A percentile compares a stretch with the other conserved stretches of the same genome.
Evolutionary conservation across 306 rosid species (phyloP).

Genomic region (Cucumis melo): DNA sequence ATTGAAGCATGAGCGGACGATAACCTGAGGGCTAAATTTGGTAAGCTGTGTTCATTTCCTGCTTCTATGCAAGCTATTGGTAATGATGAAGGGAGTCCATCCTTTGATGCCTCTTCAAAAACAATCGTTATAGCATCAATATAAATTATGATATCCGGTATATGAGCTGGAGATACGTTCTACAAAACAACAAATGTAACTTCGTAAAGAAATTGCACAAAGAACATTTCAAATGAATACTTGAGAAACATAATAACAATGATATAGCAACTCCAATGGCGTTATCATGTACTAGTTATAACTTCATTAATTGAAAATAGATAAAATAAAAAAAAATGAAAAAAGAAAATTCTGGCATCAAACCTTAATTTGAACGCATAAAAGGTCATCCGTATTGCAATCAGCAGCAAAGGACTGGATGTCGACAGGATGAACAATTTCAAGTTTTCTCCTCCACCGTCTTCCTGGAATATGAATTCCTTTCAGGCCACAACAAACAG

Average conservation of each 20-base stretch:
- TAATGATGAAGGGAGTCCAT: conserved; percentile 45
- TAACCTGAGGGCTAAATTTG: conserved; percentile 86
- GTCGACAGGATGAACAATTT: conserved; percentile 74
- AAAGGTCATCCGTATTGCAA: conserved; percentile 80
- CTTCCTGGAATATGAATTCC: conserved; percentile 83
- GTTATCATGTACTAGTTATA: neutral
- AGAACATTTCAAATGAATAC: neutral
- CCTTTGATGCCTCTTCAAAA: conserved; percentile 54
- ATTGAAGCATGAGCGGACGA: conserved; percentile 12
- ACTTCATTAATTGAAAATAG: neutral
- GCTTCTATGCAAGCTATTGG: conserved; percentile 84
- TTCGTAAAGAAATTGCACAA: neutral
- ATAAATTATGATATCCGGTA: conserved; percentile 62
- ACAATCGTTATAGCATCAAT: conserved; percentile 83
- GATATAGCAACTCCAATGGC: neutral
- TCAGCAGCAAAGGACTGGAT: conserved; percentile 73
- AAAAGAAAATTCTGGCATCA: conserved; percentile 10
- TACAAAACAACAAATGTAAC: conserved; percentile 26
- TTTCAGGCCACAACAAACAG: conserved; percentile 84
- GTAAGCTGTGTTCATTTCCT: conserved; percentile 71
- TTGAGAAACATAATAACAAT: neutral
- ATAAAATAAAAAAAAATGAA: neutral
- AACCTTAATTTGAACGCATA: conserved; percentile 92
- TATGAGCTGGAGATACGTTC: conserved; percentile 77
- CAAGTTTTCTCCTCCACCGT: conserved; percentile 91